Conservation (phyloP, 2,329 filamentous ascomycete genomes). For the Diaporthe citri region DNA sequence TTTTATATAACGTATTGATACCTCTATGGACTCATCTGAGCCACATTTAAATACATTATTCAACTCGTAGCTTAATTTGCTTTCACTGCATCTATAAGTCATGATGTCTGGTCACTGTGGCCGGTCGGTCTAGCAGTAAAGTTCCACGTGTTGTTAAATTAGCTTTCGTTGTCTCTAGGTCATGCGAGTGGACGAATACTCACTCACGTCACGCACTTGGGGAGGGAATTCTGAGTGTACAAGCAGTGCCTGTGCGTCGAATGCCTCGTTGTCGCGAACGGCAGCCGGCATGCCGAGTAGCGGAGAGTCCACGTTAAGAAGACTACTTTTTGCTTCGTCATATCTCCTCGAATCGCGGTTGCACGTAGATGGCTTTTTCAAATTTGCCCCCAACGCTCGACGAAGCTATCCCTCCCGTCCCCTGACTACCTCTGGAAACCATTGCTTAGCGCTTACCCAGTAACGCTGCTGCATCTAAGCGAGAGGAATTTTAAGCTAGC, state of each 20-base stretch:
- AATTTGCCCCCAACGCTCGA: background rate
- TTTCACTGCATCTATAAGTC: too few species aligned
- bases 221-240: background rate
- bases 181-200: background rate
- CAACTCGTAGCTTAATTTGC: too few species aligned
- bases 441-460: constrained; percentile 8
- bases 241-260: background rate
- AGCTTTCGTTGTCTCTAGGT: background rate
- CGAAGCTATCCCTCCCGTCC: background rate
- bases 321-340: background rate
- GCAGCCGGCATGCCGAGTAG: background rate
- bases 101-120: too few species aligned
- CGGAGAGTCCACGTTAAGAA: background rate
- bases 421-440: background rate
- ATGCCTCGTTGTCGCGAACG: background rate
- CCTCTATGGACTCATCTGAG: too few species aligned
- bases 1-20: too few species aligned
- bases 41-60: too few species aligned
- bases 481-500: background rate
- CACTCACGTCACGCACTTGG: background rate
- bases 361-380: too few species aligned
- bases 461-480: background rate
- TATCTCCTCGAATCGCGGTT: background rate
- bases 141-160: background rate
- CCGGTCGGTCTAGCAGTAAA: too few species aligned